Evolutionary conservation across 768 basidiomycete species (phyloP), one percentile per base, ranked within the genome.

Genomic region (Epithele typhae): DNA sequence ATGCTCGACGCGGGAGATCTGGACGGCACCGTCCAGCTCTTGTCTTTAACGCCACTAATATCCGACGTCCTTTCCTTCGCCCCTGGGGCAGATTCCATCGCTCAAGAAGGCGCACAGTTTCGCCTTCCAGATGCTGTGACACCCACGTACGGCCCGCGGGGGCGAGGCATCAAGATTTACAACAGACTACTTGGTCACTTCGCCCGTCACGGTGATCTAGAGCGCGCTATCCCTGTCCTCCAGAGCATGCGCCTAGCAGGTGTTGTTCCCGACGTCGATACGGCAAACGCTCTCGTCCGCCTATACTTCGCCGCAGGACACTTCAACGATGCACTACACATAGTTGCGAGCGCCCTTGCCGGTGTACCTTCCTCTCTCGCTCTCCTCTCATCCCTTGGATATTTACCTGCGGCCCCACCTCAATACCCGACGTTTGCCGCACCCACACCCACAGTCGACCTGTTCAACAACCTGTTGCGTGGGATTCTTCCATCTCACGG

Each of bases 401-500:
- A 36, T 25, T 18, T 32, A 4, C 19, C 21, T 9, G 22, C 46
- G 3, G 41, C 25, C 7, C 33, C 42, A 24, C 69, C 68, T 38
- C 37, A 62, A 19, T 43, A 52, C 38, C 46, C 45, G 21, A 49
- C 54, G 5, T 47, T 51, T 35, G 51, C 43, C 17, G 19, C 49
- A 51, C 37, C 52, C 23, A 43, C 50, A 14, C 54, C 68, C 19
- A 67, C 70, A 21, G 64, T 65, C 43, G 53, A 63, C 25, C 56
- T 86, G 22, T 78, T 86, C 67, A 88, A 91, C 59, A 71, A 79
- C 17, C 63, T 84, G 17, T 64, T 88, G 11, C 65, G 67, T 40
- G 77, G 78, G 32, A 50, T 78, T 18, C 60, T 87, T 45, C 61
- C 58, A 19, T 63, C 65, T 33, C 69, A 69, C 48, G 83, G 84